Evolutionary conservation across 1,284 basidiomycete species (phyloP).

Genomic region (Peniophora sp.): DNA sequence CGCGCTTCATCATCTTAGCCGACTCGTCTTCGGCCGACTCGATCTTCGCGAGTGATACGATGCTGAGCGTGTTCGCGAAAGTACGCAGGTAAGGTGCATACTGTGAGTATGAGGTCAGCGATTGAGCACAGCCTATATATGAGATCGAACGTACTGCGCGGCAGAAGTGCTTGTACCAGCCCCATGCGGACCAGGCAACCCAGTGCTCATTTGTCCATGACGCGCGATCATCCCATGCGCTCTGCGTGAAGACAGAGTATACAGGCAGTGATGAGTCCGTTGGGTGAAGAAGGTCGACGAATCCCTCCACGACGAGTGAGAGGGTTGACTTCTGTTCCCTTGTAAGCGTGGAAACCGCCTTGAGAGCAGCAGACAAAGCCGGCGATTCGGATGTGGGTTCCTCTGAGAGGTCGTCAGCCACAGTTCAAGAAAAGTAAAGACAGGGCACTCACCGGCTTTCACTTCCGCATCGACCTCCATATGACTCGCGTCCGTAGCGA

Average conservation of each 20-base stretch:
- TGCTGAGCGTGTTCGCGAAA: slow-evolving; percentile 57
- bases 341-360: slow-evolving; percentile 64
- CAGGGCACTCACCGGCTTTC: slow-evolving; percentile 35
- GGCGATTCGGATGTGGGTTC: slow-evolving; percentile 53
- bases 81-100: slow-evolving; percentile 70
- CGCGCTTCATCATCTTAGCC: slow-evolving; percentile 48
- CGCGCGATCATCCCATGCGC: slow-evolving; percentile 61
- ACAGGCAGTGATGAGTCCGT: slow-evolving; percentile 30
- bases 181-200: slow-evolving; percentile 79
- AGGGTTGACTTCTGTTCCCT: slow-evolving; percentile 69
- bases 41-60: slow-evolving; percentile 56
- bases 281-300: slow-evolving; percentile 53
- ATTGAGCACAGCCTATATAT: slow-evolving; percentile 1
- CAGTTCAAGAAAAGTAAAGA: neutral
- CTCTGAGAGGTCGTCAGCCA: slow-evolving; percentile 22
- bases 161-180: slow-evolving; percentile 83
- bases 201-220: slow-evolving; percentile 67
- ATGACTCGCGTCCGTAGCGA: slow-evolving; percentile 40
- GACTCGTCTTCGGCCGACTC: slow-evolving; percentile 49
- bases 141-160: slow-evolving; percentile 48
- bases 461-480: slow-evolving; percentile 71
- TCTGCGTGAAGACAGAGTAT: slow-evolving; percentile 44
- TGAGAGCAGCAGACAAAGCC: slow-evolving; percentile 58
- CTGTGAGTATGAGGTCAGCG: slow-evolving; percentile 26
- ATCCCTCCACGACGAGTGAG: slow-evolving; percentile 59